Base-by-base conservation (phyloP, 176 grass and related monocot species). In the Aegilops sharonensis region DNA sequence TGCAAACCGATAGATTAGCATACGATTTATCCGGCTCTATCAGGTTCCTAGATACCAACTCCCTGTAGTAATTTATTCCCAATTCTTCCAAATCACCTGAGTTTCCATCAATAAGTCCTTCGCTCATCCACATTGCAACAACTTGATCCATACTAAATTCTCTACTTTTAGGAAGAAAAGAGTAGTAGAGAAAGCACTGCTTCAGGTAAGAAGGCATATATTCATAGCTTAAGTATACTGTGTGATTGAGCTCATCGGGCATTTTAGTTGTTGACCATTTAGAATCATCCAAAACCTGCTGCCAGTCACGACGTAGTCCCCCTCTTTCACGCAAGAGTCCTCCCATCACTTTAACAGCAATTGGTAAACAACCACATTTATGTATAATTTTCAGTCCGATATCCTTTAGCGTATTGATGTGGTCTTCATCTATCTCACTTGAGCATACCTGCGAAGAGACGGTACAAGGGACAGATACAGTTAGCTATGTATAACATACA, bases 41-140 rank as follows among this genome's bases (percentile, higher is more conserved):
- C 30, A 93, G 67, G 23, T 88, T 91, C 42, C 86, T 78, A 35
- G 3, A 9, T n/a, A 91, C 13, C 20, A 93, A 69, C 29, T 93
- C 83, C 0, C 71, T 5, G 0, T 69, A 85, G 6, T 57, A 85
- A 0, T 69, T 5, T 3, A 0, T 0, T 59, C 75, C 75, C 21
- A 43, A n/a, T 42, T 14, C 32, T 78, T 85, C 75, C 13, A 70
- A 42, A 11, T 84, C 4, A 59, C 2, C 8, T 2, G 4, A 59
- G 2, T 8, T 8, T 20, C 54, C 54, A 59, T 59, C 18, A 20
- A 59, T 3, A 3, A 59, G 2, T 59, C 54, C 54, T 59, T 59
- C 54, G 0, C 54, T 59, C 0, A 59, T 59, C 54, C 54, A 59
- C 54, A 59, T 21, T 0, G 54, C 54, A 1, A 59, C 6, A 0